Base-by-base conservation (phyloP, 768 basidiomycete genomes). In the Chlorophyllum brunneum region DNA sequence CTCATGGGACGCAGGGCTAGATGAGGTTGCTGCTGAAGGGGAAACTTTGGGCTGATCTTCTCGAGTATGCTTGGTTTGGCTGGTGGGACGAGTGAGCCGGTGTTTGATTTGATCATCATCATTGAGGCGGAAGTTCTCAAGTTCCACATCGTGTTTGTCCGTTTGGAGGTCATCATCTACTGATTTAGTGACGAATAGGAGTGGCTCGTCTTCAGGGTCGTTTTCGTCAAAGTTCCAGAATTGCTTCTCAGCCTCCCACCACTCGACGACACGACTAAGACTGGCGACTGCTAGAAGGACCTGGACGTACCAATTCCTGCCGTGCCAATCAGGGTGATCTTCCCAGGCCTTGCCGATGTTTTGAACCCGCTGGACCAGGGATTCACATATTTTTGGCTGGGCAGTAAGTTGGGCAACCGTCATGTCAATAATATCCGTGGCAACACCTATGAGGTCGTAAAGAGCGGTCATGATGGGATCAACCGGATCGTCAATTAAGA, bases 181-280 rank as follows among this genome's bases (percentile, higher is more conserved):
- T 0, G 95, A 87, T 66, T 95, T 97, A 66, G 93, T 86, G 50
- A 98, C 92, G 63, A 98, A 98, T 58, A 86, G 82, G 44, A 98
- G 72, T 1, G 92, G 92, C 58, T 98, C 95, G 51, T 92, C 88
- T 60, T 93, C 92, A 54, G 91, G 86, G 39, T 89, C 88, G 56
- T 88, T 86, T 63, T 92, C 91, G 63, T 95, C 90, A 65, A 98
- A 98, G 63, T 97, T 97, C 97, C 97, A 99, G 69, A 99, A 99
- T 59, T 95, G 92, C 63, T 95, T 95, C 74, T 98, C 95, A 9
- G 97, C 97, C 68, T 97, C 95, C 93, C 94, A 98, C 95, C 97
- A 99, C 64, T 98, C 97, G 57, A 98, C 88, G 24, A 98, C 97
- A 53, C 95, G 88, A 67, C 88, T 91, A 57, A 99, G 83, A 62